Conservation (phyloP, 1,284 basidiomycete genomes). For the Microbotryomycetes sp. region DNA sequence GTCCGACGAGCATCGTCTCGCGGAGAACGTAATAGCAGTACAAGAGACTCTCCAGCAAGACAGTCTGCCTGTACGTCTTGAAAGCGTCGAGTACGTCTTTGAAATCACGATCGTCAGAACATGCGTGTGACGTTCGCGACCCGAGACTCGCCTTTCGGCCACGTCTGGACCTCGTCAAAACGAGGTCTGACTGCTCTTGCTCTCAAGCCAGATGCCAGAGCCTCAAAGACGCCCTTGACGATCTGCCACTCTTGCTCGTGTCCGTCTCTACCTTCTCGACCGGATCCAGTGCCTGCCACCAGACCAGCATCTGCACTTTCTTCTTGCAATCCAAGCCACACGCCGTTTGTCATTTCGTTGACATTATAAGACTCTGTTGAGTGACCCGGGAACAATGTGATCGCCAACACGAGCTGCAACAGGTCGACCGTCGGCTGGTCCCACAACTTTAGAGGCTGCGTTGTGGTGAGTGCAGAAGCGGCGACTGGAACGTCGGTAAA, state of each 20-base stretch:
- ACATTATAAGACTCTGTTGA: constrained; percentile 30
- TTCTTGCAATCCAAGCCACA: constrained; percentile 36
- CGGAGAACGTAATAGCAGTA: constrained; percentile 35
- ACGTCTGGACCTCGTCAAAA: constrained; percentile 10
- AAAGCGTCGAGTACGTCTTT: constrained; percentile 34
- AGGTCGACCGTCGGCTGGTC: constrained; percentile 14
- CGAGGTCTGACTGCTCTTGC: constrained; percentile 27
- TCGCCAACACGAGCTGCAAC: constrained; percentile 29
- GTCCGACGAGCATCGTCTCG: constrained; percentile 26
- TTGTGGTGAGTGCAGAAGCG: neutral
- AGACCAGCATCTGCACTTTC: constrained; percentile 34
- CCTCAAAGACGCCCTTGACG: constrained; percentile 31
- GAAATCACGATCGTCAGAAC: neutral
- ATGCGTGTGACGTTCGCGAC: neutral
- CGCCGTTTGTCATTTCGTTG: constrained; percentile 25
- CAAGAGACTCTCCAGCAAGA: constrained; percentile 31
- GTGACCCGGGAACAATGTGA: constrained; percentile 34
- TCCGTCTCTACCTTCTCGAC: constrained; percentile 19
- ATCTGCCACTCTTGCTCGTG: constrained; percentile 28
- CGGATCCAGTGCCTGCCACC: constrained; percentile 20
- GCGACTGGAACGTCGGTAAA: constrained; percentile 12
- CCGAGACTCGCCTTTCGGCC: constrained; percentile 29
- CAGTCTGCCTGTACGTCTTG: constrained; percentile 25
- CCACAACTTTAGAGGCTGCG: constrained; percentile 1
- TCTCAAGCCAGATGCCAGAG: constrained; percentile 26